Evolutionary conservation across 1,284 basidiomycete species (phyloP), one percentile per base, ranked within the genome.

Genomic region (Neonothopanus nambi): DNA sequence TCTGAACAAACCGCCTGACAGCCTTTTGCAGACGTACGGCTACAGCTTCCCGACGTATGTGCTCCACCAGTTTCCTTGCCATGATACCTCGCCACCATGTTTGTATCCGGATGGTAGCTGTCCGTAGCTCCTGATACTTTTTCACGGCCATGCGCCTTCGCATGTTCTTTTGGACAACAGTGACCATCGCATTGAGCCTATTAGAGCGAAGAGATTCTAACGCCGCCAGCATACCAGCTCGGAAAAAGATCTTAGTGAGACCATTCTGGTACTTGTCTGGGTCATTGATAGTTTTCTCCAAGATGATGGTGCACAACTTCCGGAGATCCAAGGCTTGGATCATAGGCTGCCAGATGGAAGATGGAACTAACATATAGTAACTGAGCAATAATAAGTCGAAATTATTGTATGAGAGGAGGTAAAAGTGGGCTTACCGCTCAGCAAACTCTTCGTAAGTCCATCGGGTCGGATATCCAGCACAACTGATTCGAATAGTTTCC

Each of bases 381-480:
- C 94, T 96, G 13, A 17, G 13, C 20, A 18, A 15, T 43, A 17
- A 30, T 0, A 30, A 57, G 65, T 39, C 67, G 58, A 55, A 13
- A 57, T 44, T 43, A 45, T 15, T 46, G 21, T 21, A 48, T 5
- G 23, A 49, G 28, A 23, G 33, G 39, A 40, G 18, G 12, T 44
- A 43, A 23, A 51, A 13, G 24, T 42, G 51, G 50, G 69, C 84
- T 58, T 60, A 94, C 93, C 97, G 85, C 68, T 98, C 95, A n/a
- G 94, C 96, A 70, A 99, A 99, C 70, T 99, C 96, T 65, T 94
- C 95, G 64, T 98, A 99, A 1, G 91, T 95, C 97, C 97, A 99
- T 46, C 97, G 83, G n/a, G 93, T 94, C 20, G 97, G 97, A 71
- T 99, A 99, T 35, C 97, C 97, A 38, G 97, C 97, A 69, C 96